Conservation (phyloP, 345 rosid genomes). For the Gossypium turneri region DNA sequence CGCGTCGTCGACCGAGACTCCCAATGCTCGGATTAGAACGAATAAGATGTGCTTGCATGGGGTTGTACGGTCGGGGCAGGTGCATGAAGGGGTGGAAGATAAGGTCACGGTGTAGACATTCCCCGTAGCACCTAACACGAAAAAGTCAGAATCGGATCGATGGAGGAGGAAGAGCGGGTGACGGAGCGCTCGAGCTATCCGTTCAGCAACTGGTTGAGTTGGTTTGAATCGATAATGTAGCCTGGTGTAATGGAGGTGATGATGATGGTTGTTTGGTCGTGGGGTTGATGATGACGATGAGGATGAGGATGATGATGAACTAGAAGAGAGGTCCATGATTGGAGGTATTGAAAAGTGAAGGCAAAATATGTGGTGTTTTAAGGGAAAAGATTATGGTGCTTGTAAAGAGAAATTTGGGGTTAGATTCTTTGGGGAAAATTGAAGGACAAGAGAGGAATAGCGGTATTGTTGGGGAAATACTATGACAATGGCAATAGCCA, state of each 20-base stretch:
- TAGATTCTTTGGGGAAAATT: conserved; percentile 41
- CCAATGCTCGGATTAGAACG: conserved; percentile 65
- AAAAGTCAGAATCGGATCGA: conserved; percentile 53
- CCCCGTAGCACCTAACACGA: conserved; percentile 75
- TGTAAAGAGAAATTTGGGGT: background rate
- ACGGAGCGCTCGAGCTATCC: conserved; percentile 66
- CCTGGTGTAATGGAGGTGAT: conserved; percentile 11
- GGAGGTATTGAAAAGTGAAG: background rate
- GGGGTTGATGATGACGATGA: conserved; percentile 34
- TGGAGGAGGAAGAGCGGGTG: conserved; percentile 67
- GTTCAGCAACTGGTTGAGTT: conserved; percentile 47
- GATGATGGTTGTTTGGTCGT: background rate
- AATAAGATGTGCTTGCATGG: conserved; percentile 90
- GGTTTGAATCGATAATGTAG: conserved; percentile 25
- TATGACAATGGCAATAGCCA: conserved; percentile 2
- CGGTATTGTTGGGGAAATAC: conserved; percentile 32
- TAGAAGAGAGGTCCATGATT: conserved; percentile 52
- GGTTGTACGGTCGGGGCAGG: conserved; percentile 78
- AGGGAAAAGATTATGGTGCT: conserved; percentile 7
- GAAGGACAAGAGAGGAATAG: conserved; percentile 50
- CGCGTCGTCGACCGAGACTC: conserved; percentile 54
- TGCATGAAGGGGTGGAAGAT: conserved; percentile 53
- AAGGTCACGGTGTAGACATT: conserved; percentile 78
- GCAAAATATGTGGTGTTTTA: background rate
- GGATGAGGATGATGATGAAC: conserved; percentile 32